Percentiles rank a stretch among this genome's conserved stretches.
phyloP scores from a whole-genome alignment of 2,329 filamentous ascomycete genomes.

The Aspergillus fijiensis region DNA sequence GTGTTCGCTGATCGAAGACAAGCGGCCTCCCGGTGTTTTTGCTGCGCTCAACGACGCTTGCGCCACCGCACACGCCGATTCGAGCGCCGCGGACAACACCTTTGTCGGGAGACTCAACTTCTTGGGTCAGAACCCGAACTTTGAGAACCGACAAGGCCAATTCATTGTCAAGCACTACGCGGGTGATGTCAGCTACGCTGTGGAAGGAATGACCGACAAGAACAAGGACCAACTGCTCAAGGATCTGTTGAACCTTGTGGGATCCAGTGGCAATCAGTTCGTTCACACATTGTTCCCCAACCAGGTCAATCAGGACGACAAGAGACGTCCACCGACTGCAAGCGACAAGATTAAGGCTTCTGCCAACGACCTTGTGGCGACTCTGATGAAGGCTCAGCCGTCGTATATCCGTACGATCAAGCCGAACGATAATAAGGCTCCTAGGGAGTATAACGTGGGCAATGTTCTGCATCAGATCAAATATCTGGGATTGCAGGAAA shows the following conservation, averaged over 20 bases:
- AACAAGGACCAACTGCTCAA: conserved; percentile 98
- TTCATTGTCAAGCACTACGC: conserved; percentile 99
- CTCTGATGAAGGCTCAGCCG: conserved; percentile 93
- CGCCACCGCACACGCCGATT: conserved; percentile 96
- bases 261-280: conserved; percentile 79
- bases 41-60: conserved; percentile 96
- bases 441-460: conserved; percentile 82
- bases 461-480: conserved; percentile 99
- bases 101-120: conserved; percentile 93
- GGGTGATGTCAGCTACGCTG: conserved; percentile 90
- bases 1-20: conserved; percentile 92
- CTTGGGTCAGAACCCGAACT: conserved; percentile 81
- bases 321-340: conserved; percentile 87
- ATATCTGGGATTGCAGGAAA: conserved; percentile 98
- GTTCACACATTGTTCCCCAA: conserved; percentile 87
- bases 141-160: conserved; percentile 87
- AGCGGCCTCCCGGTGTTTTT: conserved; percentile 86
- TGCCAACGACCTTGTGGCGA: conserved; percentile 90
- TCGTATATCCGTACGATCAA: conserved; percentile 99
- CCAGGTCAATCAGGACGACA: conserved; percentile 93
- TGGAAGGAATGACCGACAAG: conserved; percentile 98
- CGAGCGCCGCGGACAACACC: conserved; percentile 87
- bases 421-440: conserved; percentile 97
- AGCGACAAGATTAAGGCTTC: conserved; percentile 95
- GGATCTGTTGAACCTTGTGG: conserved; percentile 84